Evolutionary conservation across 2,329 filamentous ascomycete genomes (phyloP).

Genomic region (Ophiognomonia clavigignenti-juglandacearum): DNA sequence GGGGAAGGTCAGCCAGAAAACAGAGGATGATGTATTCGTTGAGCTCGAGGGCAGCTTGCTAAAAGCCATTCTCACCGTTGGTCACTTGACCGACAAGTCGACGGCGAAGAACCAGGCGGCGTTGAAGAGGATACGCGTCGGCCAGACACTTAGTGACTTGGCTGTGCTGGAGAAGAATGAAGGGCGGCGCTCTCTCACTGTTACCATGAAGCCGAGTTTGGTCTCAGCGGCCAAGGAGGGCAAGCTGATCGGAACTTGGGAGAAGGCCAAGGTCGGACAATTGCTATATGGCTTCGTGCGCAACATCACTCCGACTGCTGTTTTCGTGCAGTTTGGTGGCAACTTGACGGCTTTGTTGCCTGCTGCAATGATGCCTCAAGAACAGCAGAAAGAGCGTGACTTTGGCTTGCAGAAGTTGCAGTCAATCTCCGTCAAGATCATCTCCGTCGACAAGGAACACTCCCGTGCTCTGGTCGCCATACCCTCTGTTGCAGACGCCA

Average conservation of each 20-base stretch:
- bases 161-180: conserved; percentile 83
- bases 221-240: conserved; percentile 68
- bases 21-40: conserved; percentile 68
- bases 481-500: conserved; percentile 40
- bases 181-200: conserved; percentile 65
- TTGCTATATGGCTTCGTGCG: conserved; percentile 75
- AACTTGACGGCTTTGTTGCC: conserved; percentile 74
- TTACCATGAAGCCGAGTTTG: conserved; percentile 81
- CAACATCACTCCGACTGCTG: conserved; percentile 74
- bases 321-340: conserved; percentile 85
- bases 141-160: conserved; percentile 77
- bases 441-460: conserved; percentile 65
- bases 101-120: conserved; percentile 70
- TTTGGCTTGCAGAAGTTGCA: conserved; percentile 79
- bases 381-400: conserved; percentile 60
- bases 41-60: conserved; percentile 70
- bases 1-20: conserved; percentile 77
- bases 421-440: conserved; percentile 67
- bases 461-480: conserved; percentile 60
- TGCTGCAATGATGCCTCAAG: conserved; percentile 70
- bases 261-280: conserved; percentile 65
- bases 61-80: conserved; percentile 70
- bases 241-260: conserved; percentile 66
- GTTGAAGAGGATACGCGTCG: conserved; percentile 76
- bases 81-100: conserved; percentile 83